A percentile compares a stretch with the other conserved stretches of the same genome.
These are phyloP conservation scores for Ophiobolus disseminans DNA, from an alignment of 2,329 filamentous ascomycete genomes.

Conservation along the genomic window DNA sequence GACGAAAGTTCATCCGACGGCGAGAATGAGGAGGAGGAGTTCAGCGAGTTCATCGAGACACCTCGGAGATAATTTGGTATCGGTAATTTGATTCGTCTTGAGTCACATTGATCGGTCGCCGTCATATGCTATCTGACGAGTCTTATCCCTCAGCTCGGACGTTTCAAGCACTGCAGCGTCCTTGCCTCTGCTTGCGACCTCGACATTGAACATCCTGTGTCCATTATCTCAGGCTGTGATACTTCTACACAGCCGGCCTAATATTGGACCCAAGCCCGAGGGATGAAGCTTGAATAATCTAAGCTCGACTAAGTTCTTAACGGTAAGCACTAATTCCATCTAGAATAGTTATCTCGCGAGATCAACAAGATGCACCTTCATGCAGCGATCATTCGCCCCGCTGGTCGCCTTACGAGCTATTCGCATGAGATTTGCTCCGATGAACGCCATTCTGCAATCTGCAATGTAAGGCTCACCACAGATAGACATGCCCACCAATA, in stretches of 20 bases:
- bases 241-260: too few species aligned
- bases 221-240: too few species aligned
- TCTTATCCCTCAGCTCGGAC: too few species aligned
- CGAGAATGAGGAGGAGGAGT: slow-evolving; percentile 19
- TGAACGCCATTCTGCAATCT: neutral
- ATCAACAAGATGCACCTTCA: neutral
- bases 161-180: too few species aligned
- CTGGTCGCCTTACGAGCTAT: neutral
- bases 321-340: neutral
- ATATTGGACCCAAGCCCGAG: too few species aligned
- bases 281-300: too few species aligned
- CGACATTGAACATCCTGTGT: too few species aligned
- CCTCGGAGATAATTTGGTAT: slow-evolving; percentile 18
- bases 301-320: too few species aligned
- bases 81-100: too few species aligned
- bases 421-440: neutral
- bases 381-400: neutral
- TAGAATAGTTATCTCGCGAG: neutral
- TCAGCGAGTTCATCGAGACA: slow-evolving; percentile 24
- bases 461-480: neutral
- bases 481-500: neutral
- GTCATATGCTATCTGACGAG: too few species aligned
- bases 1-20: slow-evolving; percentile 11
- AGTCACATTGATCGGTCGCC: too few species aligned
- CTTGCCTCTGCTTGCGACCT: too few species aligned